Evolutionary conservation across 2,329 filamentous ascomycete species (phyloP), one percentile per base, ranked within the genome.

Genomic region (Colletotrichum sp.): DNA sequence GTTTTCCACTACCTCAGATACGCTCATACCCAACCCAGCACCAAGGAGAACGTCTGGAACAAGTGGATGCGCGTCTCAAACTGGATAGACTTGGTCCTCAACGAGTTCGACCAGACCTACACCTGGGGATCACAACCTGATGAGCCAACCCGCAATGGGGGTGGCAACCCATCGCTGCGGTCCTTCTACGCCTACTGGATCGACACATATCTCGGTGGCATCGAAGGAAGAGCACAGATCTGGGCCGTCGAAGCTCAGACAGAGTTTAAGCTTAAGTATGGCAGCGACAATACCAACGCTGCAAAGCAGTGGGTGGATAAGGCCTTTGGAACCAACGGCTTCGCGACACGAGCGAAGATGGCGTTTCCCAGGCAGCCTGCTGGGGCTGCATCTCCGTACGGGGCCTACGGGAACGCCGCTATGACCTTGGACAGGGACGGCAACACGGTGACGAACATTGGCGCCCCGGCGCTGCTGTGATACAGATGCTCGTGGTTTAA

Each of bases 61-160:
- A 75, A 75, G 26, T 71, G 58, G 58, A 67, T 71, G 67, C 67
- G 72, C 7, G 67, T 75, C 5, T 75, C 72, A 15, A 75, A 75
- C 60, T 75, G 67, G 72, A 16, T 71, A 10, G 58, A 71, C 67
- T n/a, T 75, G 15, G 72, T 66, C 3, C 21, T 65, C 2, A 26
- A 60, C n/a, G 61, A 71, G 52, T 71, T 75, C 52, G 67, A 75
- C 34, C 32, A 34, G 32, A 30, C 26, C 16, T 74, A 71, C 32
- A 16, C 43, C 24, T 71, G 67, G 72, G 28, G 34, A 2, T 3
- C 9, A 9, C 34, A 28, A 1, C 13, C 48, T 4, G 67, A 48
- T 36, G 43, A 71, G 18, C 67, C 67, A 3, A 12, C 4, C 18
- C 32, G 36, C 26, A n/a, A 6, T 15, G 24, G 15, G 5, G 67